Evolutionary conservation across 2,329 filamentous ascomycete genomes (phyloP).

Genomic region (Cladosporium sp.): DNA sequence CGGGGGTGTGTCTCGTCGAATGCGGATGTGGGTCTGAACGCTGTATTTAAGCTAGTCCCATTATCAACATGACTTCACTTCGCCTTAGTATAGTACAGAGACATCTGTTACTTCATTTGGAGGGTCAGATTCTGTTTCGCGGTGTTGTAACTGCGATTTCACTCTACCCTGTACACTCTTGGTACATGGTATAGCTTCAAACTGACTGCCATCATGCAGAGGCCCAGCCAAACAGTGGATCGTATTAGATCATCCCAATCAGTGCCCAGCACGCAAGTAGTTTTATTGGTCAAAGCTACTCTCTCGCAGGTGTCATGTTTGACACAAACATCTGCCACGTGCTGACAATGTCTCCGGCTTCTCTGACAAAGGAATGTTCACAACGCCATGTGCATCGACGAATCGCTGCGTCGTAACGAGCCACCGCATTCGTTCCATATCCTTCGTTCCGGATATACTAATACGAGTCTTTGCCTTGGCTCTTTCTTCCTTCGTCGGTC

Average conservation of each 20-base stretch:
- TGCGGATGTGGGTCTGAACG: not conserved
- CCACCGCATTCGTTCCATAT: not conserved
- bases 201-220: not conserved
- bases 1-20: slow-evolving; percentile 2
- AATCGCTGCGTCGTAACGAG: not conserved
- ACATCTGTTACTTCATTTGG: not conserved
- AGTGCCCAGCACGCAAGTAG: not conserved
- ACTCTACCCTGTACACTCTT: not conserved
- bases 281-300: not conserved
- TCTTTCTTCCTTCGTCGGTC: not conserved
- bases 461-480: not conserved
- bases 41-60: not conserved
- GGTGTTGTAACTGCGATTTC: not conserved
- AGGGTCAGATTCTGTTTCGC: not conserved
- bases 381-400: not conserved
- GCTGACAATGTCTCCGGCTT: not conserved
- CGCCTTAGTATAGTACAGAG: not conserved
- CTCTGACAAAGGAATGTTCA: not conserved
- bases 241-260: not conserved
- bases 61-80: not conserved
- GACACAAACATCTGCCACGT: not conserved
- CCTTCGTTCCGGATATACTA: not conserved
- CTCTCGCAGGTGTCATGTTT: not conserved
- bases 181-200: not conserved
- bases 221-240: not conserved